phyloP scores from a whole-genome alignment of 2,329 filamentous ascomycete genomes.

The Sarocladium brachiariae region DNA sequence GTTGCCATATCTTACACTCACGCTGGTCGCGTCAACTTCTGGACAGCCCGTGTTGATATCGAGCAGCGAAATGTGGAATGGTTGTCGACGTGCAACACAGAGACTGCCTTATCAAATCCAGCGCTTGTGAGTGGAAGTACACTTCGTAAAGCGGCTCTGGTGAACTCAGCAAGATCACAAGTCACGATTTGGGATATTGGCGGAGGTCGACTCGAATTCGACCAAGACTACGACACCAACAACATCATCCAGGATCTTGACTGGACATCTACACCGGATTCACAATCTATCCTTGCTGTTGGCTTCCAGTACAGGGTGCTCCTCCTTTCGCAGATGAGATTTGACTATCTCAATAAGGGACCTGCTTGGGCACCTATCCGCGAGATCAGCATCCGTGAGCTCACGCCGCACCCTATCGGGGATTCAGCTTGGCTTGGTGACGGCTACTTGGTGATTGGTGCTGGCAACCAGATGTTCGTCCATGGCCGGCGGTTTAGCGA shows the following conservation, averaged over 20 bases:
- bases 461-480: constrained; percentile 86
- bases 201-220: constrained; percentile 73
- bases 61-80: constrained; percentile 61
- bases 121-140: constrained; percentile 79
- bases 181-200: constrained; percentile 89
- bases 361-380: constrained; percentile 85
- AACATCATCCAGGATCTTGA: constrained; percentile 81
- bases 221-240: constrained; percentile 64
- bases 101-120: constrained; percentile 67
- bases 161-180: constrained; percentile 64
- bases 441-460: constrained; percentile 78
- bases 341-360: constrained; percentile 81
- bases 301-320: constrained; percentile 83
- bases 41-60: constrained; percentile 70
- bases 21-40: constrained; percentile 69
- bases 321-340: constrained; percentile 79
- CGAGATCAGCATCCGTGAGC: constrained; percentile 71
- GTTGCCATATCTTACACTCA: constrained; percentile 79
- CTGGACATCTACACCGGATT: constrained; percentile 88
- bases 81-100: constrained; percentile 73
- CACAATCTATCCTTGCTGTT: constrained; percentile 84
- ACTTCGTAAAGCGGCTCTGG: constrained; percentile 78
- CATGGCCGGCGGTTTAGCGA: constrained; percentile 69
- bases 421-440: constrained; percentile 87
- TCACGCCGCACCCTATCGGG: constrained; percentile 84